phyloP scores from a whole-genome alignment of 2,329 filamentous ascomycete genomes.

The Pleoardoris graminearum region DNA sequence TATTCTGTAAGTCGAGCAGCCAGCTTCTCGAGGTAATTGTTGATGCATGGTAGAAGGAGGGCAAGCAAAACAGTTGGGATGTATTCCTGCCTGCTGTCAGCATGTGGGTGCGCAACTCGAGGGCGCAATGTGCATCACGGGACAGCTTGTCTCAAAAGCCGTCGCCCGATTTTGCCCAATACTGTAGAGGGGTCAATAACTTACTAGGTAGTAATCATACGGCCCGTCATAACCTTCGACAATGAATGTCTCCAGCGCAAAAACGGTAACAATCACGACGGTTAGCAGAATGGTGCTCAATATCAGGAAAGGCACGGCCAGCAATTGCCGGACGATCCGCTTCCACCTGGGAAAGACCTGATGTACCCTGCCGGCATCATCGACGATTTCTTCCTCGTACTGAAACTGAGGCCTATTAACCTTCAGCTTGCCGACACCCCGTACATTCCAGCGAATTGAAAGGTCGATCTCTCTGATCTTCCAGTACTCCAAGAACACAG shows the following conservation, averaged over 20 bases:
- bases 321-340: slow-evolving; percentile 31
- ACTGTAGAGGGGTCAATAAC: background rate
- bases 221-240: slow-evolving; percentile 40
- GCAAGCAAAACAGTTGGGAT: slow-evolving; percentile 38
- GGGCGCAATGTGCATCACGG: background rate
- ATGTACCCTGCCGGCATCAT: slow-evolving; percentile 29
- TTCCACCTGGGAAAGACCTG: slow-evolving; percentile 39
- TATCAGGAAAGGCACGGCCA: slow-evolving; percentile 37
- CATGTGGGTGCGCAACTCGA: too few species aligned
- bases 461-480: slow-evolving; percentile 39
- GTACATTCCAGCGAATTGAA: slow-evolving; percentile 39
- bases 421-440: slow-evolving; percentile 36
- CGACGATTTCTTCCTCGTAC: slow-evolving; percentile 28
- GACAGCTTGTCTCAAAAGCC: background rate
- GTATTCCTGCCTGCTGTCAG: slow-evolving; percentile 33
- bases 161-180: background rate
- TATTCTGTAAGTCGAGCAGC: slow-evolving; percentile 38
- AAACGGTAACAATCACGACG: slow-evolving; percentile 32
- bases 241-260: slow-evolving; percentile 39
- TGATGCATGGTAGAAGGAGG: slow-evolving; percentile 35
- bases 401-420: slow-evolving; percentile 35
- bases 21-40: slow-evolving; percentile 29
- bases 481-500: slow-evolving; percentile 43
- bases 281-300: slow-evolving; percentile 34
- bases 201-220: slow-evolving; percentile 35